Evolutionary conservation across 129 eudicot genomes (phyloP).

Genomic region (Smallanthus sonchifolius): DNA sequence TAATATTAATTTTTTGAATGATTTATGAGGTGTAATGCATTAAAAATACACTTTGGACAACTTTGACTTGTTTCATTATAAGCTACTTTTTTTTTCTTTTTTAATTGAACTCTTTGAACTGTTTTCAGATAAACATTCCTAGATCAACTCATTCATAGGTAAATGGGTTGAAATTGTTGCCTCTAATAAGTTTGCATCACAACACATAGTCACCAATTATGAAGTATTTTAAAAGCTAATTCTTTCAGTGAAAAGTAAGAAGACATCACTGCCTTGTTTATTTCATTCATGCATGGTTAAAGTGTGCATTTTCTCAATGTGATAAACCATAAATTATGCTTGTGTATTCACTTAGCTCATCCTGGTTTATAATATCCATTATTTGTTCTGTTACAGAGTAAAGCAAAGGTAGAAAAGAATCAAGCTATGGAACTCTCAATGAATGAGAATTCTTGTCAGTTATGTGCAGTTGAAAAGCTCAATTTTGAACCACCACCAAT

Average conservation of each 20-base stretch:
- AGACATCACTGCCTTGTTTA: background rate
- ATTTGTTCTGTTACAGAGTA: conserved; percentile 53
- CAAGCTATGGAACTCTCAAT: conserved; percentile 90
- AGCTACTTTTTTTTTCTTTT: background rate
- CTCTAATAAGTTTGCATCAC: background rate
- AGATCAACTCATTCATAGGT: background rate
- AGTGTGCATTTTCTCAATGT: conserved; percentile 1
- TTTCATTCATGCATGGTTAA: conserved; percentile 11
- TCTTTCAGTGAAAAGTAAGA: background rate
- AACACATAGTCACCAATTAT: background rate
- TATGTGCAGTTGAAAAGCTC: conserved; percentile 95
- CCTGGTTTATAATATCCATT: background rate
- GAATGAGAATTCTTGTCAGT: conserved; percentile 96
- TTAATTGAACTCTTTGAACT: background rate
- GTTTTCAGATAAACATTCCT: background rate
- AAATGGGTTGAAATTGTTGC: background rate
- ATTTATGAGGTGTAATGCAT: background rate
- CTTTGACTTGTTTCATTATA: background rate
- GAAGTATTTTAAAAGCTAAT: background rate
- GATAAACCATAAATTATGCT: background rate
- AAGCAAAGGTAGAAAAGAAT: conserved; percentile 93
- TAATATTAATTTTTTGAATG: background rate
- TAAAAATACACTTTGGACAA: background rate
- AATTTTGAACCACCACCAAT: conserved; percentile 97
- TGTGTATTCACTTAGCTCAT: background rate